Conservation (phyloP, 2,329 filamentous ascomycete species). For the Huntiella abstrusa region DNA sequence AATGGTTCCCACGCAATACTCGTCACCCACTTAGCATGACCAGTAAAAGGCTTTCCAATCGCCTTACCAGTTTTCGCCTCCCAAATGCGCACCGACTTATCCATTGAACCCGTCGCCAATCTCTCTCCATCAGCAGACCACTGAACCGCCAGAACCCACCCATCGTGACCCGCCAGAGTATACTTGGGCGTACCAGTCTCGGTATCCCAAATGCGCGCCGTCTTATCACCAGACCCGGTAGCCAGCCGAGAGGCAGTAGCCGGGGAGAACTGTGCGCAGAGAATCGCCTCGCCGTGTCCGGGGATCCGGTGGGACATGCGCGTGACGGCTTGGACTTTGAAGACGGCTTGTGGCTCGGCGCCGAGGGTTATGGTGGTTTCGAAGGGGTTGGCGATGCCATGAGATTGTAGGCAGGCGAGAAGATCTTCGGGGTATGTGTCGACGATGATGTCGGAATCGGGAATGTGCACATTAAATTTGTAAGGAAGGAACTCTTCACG, state of each 20-base stretch:
- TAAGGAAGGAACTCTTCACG: constrained; percentile 42
- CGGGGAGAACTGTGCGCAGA: constrained; percentile 73
- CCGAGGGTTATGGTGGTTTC: constrained; percentile 36
- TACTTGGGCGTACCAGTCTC: constrained; percentile 78
- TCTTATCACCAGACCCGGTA: constrained; percentile 79
- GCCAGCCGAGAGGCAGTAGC: constrained; percentile 58
- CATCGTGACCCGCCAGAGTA: constrained; percentile 71
- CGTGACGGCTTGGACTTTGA: constrained; percentile 80
- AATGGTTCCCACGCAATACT: constrained; percentile 86
- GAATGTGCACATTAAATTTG: constrained; percentile 40
- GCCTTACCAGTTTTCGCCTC: constrained; percentile 63
- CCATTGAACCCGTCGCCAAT: constrained; percentile 81
- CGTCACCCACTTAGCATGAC: constrained; percentile 78
- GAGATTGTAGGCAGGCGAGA: constrained; percentile 31
- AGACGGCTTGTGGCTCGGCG: constrained; percentile 72
- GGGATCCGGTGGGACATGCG: constrained; percentile 75
- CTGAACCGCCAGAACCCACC: constrained; percentile 74
- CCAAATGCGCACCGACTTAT: constrained; percentile 82
- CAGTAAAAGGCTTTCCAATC: constrained; percentile 51
- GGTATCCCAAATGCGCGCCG: constrained; percentile 83
- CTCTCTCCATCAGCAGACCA: constrained; percentile 71
- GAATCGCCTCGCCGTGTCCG: constrained; percentile 80
- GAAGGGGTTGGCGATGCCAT: constrained; percentile 39
- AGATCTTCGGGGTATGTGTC: constrained; percentile 38
- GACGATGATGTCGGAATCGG: constrained; percentile 31